Base-by-base conservation (phyloP, 805 yeast genomes). In the Suhomyces vadensis region DNA sequence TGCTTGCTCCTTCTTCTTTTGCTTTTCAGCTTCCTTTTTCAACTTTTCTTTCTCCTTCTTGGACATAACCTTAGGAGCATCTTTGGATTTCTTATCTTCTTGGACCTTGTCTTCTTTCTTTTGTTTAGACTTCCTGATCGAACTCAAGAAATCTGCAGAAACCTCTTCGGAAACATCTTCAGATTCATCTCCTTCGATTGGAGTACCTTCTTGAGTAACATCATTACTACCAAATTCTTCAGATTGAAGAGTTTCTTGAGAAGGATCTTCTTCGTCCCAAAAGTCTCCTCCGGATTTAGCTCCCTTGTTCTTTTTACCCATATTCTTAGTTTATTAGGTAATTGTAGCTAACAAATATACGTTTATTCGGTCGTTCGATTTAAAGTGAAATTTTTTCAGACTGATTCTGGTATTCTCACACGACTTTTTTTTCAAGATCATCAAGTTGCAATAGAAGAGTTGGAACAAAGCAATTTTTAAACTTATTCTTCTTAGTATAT, bases 31-130 rank as follows among this genome's bases (percentile, higher is more conserved):
- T 65, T 91, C 96, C 66, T 92, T 95, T 81, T 87, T 88, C 67
- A 94, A 96, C 73, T 84, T 91, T 72, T 92, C 95, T 70, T 86
- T 87, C 60, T 87, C 98, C 70, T 92, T 90, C 79, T 92, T 94
- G 46, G 92, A 81, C 67, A 91, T 89, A 60, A 90, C 75, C 52
- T 81, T 78, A 38, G 92, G 89, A 23, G 79, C 89, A 39, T 75
- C 80, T 39, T 71, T 65, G 41, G 65, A 63, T 48, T 72, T 69
- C 49, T 78, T 77, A 43, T 78, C 79, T 55, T 80, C 81, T 43
- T 81, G 83, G 48, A 77, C 82, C 65, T 82, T 82, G 37, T 76
- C 83, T 53, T 79, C 82, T 69, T 84, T 83, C 77, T 87, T 87
- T 65, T 79, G 79, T 70, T 87, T 87, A 46, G 92, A 83, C 52